Base-by-base conservation (phyloP, 2,329 filamentous ascomycete species). In the Aspergillus uvarum region DNA sequence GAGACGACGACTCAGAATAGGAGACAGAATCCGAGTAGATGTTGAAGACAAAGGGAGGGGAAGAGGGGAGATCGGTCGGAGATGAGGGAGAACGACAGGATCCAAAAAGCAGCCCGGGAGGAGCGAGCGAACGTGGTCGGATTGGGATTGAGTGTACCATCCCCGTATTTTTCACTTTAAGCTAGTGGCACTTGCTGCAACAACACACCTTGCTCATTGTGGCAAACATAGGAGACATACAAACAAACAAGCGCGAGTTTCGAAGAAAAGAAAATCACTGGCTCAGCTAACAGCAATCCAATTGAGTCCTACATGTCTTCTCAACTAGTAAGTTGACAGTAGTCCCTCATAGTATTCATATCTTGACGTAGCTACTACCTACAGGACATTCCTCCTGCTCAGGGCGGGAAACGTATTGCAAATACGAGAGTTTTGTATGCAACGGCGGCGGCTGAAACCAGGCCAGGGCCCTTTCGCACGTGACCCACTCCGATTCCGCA, bases 81-180 rank as follows among this genome's bases (percentile, higher is more conserved):
- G 58, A 58, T 56, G 24, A 56, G 42, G 42, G 48, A 47, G 60
- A 60, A 42, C 58, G 57, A 59, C 49, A 58, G 58, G 61, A 65
- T 60, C 61, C 59, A 66, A 67, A 68, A 66, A 63, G 65, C 59
- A 68, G 59, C 63, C 63, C 67, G 68, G 70, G 70, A 71, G n/a
- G 67, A 68, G 68, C 67, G 74, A 75, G 68, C 67, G 74, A 75
- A 76, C 74, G 73, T 75, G 74, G 73, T 73, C 73, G 67, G 69
- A 74, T 60, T 56, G 51, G 58, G 58, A 59, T 51, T 59, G 58
- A 56, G 58, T 55, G 26, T 47, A 53, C 49, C 52, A 51, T 24
- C 38, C 53, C 31, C 35, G 61, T 59, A 60, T 58, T 56, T 63
- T 65, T 53, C 48, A 49, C 32, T 47, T 19, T 42, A 29, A 29